phyloP scores from a whole-genome alignment of 441 rosid genomes.

The Kokia cookei region DNA sequence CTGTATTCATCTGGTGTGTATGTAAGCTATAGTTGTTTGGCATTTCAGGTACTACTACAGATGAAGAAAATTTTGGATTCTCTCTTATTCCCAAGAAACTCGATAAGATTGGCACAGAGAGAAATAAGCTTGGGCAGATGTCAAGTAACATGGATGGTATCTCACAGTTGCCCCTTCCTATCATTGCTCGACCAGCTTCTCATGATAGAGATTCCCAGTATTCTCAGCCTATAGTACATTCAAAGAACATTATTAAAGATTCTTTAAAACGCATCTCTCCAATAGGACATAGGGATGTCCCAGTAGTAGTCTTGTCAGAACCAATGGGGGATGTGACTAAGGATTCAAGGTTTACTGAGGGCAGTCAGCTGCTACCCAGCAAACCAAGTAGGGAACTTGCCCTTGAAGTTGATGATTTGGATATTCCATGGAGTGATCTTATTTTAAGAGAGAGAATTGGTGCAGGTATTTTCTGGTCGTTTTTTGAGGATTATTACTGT shows the following conservation, averaged over 20 bases:
- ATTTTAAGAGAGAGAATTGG: slow-evolving; percentile 88
- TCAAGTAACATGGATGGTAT: slow-evolving; percentile 35
- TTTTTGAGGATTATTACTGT: neutral
- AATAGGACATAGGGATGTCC: slow-evolving; percentile 28
- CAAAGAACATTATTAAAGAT: slow-evolving; percentile 37
- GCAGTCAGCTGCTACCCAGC: slow-evolving; percentile 31
- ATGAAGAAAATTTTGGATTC: slow-evolving; percentile 50
- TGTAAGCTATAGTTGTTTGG: slow-evolving; percentile 12
- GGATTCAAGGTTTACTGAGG: slow-evolving; percentile 34
- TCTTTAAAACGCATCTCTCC: slow-evolving; percentile 33
- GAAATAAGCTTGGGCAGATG: slow-evolving; percentile 31
- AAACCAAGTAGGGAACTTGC: slow-evolving; percentile 47
- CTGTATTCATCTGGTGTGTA: slow-evolving; percentile 2
- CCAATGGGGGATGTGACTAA: slow-evolving; percentile 26
- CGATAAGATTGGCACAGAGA: slow-evolving; percentile 41
- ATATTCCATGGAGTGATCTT: slow-evolving; percentile 92
- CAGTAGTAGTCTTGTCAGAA: slow-evolving; percentile 22
- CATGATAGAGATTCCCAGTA: slow-evolving; percentile 38
- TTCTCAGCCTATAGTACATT: slow-evolving; percentile 33
- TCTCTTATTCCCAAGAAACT: slow-evolving; percentile 43
- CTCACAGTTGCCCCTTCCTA: slow-evolving; percentile 33
- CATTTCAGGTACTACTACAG: slow-evolving; percentile 28
- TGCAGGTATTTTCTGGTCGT: slow-evolving; percentile 56
- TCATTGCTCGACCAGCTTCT: slow-evolving; percentile 24
- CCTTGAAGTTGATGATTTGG: slow-evolving; percentile 81